phyloP scores from a whole-genome alignment of 768 basidiomycete species.

The Leucocoprinus sp. region DNA sequence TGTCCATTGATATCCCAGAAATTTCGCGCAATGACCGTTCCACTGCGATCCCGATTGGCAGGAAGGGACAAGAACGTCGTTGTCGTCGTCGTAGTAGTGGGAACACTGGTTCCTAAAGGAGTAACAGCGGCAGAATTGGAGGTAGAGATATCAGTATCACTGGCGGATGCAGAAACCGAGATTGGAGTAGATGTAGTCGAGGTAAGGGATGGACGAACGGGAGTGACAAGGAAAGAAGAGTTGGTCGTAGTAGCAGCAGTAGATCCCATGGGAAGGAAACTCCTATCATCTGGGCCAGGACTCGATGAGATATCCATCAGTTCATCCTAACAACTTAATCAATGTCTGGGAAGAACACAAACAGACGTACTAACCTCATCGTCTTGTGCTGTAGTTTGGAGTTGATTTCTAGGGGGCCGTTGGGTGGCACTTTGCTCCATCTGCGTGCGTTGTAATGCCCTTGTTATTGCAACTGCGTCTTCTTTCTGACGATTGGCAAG shows the following conservation, averaged over 20 bases:
- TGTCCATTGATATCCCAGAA: constrained; percentile 20
- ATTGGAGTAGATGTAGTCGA: constrained; percentile 4
- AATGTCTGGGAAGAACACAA: neutral
- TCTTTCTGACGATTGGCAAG: constrained; percentile 53
- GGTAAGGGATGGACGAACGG: no score
- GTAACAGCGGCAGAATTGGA: constrained; percentile 56
- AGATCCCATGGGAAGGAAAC: no score
- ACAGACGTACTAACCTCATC: constrained; percentile 8
- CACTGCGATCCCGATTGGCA: constrained; percentile 59
- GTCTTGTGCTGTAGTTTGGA: constrained; percentile 1
- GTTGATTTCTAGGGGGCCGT: neutral
- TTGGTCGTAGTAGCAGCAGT: constrained; percentile 1
- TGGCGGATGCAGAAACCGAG: constrained; percentile 29
- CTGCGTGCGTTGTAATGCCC: constrained; percentile 45
- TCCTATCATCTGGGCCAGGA: constrained; percentile 1
- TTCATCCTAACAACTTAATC: constrained; percentile 19
- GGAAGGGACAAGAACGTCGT: constrained; percentile 46
- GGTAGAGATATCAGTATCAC: constrained; percentile 54
- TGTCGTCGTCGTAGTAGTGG: constrained; percentile 23
- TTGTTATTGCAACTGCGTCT: constrained; percentile 47
- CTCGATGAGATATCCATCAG: constrained; percentile 22
- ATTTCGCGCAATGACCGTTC: constrained; percentile 69
- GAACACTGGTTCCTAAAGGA: constrained; percentile 49
- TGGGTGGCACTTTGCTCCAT: constrained; percentile 18
- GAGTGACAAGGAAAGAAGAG: neutral